Evolutionary conservation across 1,284 basidiomycete genomes (phyloP).

Genomic region (Leccinum huronense): DNA sequence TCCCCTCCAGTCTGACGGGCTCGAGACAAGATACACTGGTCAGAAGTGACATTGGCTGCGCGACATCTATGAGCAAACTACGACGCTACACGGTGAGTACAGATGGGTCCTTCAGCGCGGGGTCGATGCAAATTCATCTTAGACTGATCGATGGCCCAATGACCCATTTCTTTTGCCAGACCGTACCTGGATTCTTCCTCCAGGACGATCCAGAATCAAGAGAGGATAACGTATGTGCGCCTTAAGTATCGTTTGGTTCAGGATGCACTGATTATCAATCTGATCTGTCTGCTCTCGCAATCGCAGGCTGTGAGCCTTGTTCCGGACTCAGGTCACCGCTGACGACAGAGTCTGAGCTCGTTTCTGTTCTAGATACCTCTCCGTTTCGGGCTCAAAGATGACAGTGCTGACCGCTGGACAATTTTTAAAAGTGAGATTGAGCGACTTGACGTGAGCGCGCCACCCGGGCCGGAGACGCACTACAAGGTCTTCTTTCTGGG

Average conservation of each 20-base stretch:
- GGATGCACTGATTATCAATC: background rate
- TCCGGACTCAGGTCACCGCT: background rate
- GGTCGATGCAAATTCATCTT: background rate
- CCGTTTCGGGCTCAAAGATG: slow-evolving; percentile 64
- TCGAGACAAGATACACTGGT: background rate
- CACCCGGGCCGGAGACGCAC: slow-evolving; percentile 31
- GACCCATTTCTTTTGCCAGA: slow-evolving; percentile 9
- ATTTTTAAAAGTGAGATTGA: slow-evolving; percentile 45
- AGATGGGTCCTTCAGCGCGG: background rate
- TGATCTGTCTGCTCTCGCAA: background rate
- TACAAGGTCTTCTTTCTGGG: slow-evolving; percentile 68
- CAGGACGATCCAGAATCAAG: slow-evolving; percentile 25
- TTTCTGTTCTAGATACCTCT: slow-evolving; percentile 46
- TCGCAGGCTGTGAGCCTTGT: slow-evolving; percentile 22
- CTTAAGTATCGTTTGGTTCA: background rate
- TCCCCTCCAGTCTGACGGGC: background rate
- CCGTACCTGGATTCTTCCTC: slow-evolving; percentile 21
- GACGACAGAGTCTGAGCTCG: background rate
- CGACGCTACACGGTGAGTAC: background rate
- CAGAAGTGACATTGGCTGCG: background rate
- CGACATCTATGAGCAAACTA: background rate
- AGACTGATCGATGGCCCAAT: background rate
- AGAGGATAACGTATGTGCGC: slow-evolving; percentile 17
- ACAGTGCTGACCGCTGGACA: slow-evolving; percentile 52
- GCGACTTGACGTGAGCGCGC: slow-evolving; percentile 44